phyloP scores from a whole-genome alignment of 768 basidiomycete genomes.

The Cyclocybe cylindracea region DNA sequence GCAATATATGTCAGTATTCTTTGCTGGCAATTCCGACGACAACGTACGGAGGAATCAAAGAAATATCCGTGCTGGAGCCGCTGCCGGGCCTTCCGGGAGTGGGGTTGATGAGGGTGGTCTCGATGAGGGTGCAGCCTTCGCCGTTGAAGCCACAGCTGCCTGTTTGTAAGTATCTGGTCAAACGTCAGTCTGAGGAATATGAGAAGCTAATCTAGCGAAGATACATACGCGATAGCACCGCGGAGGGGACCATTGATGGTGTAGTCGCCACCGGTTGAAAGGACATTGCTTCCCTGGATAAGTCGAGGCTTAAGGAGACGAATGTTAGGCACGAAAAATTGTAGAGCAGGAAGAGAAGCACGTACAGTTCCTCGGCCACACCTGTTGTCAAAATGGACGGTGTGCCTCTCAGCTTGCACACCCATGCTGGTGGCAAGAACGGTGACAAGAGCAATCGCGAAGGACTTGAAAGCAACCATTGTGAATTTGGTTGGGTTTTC shows the following conservation, averaged over 20 bases:
- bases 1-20: neutral
- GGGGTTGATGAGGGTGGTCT: constrained; percentile 34
- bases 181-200: neutral
- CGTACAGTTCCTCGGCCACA: constrained; percentile 33
- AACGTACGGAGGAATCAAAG: constrained; percentile 39
- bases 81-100: constrained; percentile 4
- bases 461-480: constrained; percentile 5
- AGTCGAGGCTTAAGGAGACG: constrained; percentile 22
- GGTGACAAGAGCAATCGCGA: constrained; percentile 12
- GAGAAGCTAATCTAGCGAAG: neutral
- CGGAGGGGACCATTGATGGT: constrained; percentile 19
- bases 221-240: constrained; percentile 32
- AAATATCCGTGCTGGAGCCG: constrained; percentile 18
- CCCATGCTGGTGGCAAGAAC: constrained; percentile 12
- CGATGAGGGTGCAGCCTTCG: constrained; percentile 27
- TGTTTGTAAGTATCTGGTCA: constrained; percentile 25
- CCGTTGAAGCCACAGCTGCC: constrained; percentile 32
- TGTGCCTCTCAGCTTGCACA: constrained; percentile 31
- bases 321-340: neutral
- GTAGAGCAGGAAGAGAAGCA: neutral
- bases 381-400: constrained; percentile 34
- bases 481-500: no score
- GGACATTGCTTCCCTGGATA: constrained; percentile 25
- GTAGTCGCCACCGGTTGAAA: constrained; percentile 11
- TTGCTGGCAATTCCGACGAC: neutral